Percentiles rank a stretch among this genome's conserved stretches.
These are phyloP conservation scores for Dacryopinax spathularia DNA, from an alignment of 768 basidiomycete genomes.

Conservation along the genomic window DNA sequence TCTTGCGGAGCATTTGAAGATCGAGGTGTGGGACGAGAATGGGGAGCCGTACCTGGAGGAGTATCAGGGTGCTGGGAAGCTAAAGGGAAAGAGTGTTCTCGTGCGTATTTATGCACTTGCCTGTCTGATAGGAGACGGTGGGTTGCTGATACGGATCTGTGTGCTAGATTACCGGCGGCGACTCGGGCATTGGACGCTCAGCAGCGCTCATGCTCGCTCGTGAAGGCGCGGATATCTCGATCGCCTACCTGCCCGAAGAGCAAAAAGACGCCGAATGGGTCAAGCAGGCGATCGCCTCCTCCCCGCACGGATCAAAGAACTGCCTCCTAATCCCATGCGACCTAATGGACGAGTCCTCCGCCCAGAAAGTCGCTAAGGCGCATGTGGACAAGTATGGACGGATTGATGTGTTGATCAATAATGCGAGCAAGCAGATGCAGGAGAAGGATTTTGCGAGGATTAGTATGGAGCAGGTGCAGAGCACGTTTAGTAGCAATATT, in stretches of 20 bases:
- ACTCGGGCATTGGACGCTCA: constrained; percentile 13
- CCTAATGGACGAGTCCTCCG: constrained; percentile 30
- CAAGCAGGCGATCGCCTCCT: constrained; percentile 35
- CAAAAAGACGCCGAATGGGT: constrained; percentile 39
- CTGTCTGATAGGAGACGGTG: too few species aligned
- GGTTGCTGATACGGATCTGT: background rate
- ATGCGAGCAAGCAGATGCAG: constrained; percentile 34
- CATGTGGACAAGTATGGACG: constrained; percentile 35
- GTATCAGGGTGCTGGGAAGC: constrained; percentile 39
- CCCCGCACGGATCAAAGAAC: constrained; percentile 24
- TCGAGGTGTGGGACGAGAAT: constrained; percentile 37
- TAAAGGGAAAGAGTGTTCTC: constrained; percentile 18
- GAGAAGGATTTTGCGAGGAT: constrained; percentile 22
- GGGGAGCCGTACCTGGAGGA: constrained; percentile 38
- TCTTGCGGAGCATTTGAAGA: constrained; percentile 19
- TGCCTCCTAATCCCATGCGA: constrained; percentile 27
- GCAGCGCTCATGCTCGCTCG: constrained; percentile 23
- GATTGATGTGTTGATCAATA: constrained; percentile 47
- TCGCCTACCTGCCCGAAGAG: constrained; percentile 42
- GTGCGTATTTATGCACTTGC: too few species aligned
- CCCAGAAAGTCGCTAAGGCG: constrained; percentile 33
- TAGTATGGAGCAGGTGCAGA: constrained; percentile 36
- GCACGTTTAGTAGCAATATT: constrained; percentile 45
- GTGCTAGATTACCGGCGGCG: constrained; percentile 17
- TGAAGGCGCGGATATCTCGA: constrained; percentile 30